A percentile compares a stretch with the other conserved stretches of the same genome.
These are phyloP conservation scores for Metahyphopichia silvanorum DNA, from an alignment of 805 yeast genomes.

Conservation along the genomic window DNA sequence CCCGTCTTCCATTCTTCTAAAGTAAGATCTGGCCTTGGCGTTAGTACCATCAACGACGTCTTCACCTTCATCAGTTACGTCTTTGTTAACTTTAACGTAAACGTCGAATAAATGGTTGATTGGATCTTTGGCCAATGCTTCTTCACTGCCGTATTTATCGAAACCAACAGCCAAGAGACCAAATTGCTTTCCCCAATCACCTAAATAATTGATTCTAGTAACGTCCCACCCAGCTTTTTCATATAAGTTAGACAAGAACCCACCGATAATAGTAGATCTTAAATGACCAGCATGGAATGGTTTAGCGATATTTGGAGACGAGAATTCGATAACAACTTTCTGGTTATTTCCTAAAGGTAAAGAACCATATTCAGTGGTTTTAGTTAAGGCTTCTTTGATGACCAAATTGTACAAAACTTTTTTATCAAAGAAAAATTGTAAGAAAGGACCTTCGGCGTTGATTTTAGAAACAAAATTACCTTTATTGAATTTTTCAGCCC, in stretches of 20 bases:
- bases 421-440: conserved; percentile 83
- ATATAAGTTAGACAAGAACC: conserved; percentile 84
- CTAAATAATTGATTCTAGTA: conserved; percentile 85
- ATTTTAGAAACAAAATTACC: conserved; percentile 69
- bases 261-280: conserved; percentile 97
- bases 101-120: conserved; percentile 93
- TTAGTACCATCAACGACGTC: conserved; percentile 56
- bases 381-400: conserved; percentile 62
- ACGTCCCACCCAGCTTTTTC: conserved; percentile 94
- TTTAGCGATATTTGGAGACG: conserved; percentile 98
- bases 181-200: conserved; percentile 99
- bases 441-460: conserved; percentile 82
- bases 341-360: conserved; percentile 71
- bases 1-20: conserved; percentile 91
- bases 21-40: conserved; percentile 81
- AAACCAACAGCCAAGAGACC: conserved; percentile 95
- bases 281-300: conserved; percentile 99
- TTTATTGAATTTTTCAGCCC: conserved; percentile 75
- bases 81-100: conserved; percentile 82
- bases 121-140: conserved; percentile 69
- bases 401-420: conserved; percentile 64
- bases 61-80: conserved; percentile 62
- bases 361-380: conserved; percentile 65
- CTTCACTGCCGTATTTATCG: conserved; percentile 79
- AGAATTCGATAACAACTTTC: conserved; percentile 79